Conservation (phyloP, 768 basidiomycete species). For the Exsudoporus frostii region DNA sequence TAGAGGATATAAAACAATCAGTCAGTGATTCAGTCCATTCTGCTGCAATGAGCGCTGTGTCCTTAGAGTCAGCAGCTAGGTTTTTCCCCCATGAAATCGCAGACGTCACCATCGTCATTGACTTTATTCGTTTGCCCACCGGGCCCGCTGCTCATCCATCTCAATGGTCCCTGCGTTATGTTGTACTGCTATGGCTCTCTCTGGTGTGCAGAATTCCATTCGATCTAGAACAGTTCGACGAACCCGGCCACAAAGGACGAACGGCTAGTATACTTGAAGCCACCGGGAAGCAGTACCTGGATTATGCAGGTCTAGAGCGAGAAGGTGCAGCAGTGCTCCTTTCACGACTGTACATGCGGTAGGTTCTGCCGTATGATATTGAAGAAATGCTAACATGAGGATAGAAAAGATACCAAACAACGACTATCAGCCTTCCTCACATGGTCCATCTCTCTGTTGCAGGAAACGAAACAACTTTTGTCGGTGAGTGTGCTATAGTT, state of each 20-base stretch:
- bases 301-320: constrained; percentile 76
- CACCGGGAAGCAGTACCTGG: constrained; percentile 55
- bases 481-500: constrained; percentile 38
- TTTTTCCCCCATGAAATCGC: constrained; percentile 92
- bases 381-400: constrained; percentile 9
- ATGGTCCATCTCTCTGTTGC: constrained; percentile 41
- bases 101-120: constrained; percentile 73
- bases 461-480: constrained; percentile 44
- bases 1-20: constrained; percentile 87
- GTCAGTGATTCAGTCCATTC: constrained; percentile 46
- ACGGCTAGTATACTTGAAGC: constrained; percentile 58
- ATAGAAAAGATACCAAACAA: constrained; percentile 56
- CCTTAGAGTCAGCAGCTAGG: constrained; percentile 55
- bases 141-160: constrained; percentile 39
- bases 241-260: constrained; percentile 44
- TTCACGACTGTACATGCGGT: constrained; percentile 79
- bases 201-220: constrained; percentile 94
- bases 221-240: constrained; percentile 82
- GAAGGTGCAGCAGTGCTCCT: constrained; percentile 81
- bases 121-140: constrained; percentile 52
- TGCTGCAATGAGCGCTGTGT: constrained; percentile 2
- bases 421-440: constrained; percentile 52
- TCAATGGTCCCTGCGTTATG: constrained; percentile 82
- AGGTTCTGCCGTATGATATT: constrained; percentile 17
- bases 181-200: constrained; percentile 88